Evolutionary conservation across 1,284 basidiomycete species (phyloP), one percentile per base, ranked within the genome.

Genomic region (Volvariella surrecta): DNA sequence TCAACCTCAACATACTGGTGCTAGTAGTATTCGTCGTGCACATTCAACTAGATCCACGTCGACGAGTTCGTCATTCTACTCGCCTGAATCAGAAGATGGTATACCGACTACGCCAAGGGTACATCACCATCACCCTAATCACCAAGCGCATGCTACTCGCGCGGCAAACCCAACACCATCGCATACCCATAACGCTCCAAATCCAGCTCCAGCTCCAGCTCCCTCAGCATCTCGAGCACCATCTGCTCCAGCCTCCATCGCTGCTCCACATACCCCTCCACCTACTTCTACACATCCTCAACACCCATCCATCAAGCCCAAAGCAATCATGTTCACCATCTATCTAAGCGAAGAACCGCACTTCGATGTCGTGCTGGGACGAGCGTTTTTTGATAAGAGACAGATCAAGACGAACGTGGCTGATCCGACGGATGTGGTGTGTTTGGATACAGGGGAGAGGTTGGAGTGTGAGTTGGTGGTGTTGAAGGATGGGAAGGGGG

Each of bases 321-420:
- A 63, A 51, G 44, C 58, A 34, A 62, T 63, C 11, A 47, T 65
- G 55, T 58, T 74, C 42, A 47, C 73, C 0, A 84, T 89, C 1
- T 89, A 89, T 64, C 70, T 98, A 24, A 88, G 88, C 7, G 95
- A 99, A 60, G 94, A 97, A 62, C 83, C 85, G 17, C 94, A 97
- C 61, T 99, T 99, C 64, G 94, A 97, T 54, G 90, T 97, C 40
- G 89, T 98, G 16, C 74, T 99, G 2, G 95, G 95, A 2, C 76
- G 95, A 34, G 84, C 88, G 22, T 99, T 98, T 69, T 86, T 94
- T 63, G 96, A 99, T 64, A 82, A 81, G 57, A 76, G 95, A 54
- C 83, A 86, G 52, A 80, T 99, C 52, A 82, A 82, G 60, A 81
- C 79, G 18, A 88, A 88, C 56, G 70, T 82, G 0, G 67, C 85